Base-by-base conservation (phyloP, 345 rosid genomes). In the Corchorus capsularis region DNA sequence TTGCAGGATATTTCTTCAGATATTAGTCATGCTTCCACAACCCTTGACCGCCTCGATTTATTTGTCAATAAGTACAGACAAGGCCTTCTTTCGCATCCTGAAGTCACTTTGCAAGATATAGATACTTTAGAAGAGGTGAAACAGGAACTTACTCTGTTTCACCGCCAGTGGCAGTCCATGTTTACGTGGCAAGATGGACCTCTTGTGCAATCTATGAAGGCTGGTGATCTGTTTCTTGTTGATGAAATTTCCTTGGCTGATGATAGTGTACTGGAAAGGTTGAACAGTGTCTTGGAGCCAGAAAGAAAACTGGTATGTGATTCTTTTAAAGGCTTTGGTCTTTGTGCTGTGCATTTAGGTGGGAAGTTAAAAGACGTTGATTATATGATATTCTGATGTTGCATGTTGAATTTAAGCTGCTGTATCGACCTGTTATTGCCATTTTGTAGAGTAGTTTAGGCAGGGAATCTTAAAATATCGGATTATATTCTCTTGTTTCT, bases 211-310 rank as follows among this genome's bases (percentile, higher is more conserved):
- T 92, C 98, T 19, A 95, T 95, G 99, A 92, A 84, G 85, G 82
- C 86, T 77, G 96, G 99, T 73, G 89, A 91, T 82, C 80, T 95
- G 27, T 82, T 95, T 83, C 98, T 95, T 71, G 83, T 89, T 74
- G 99, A 95, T 89, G 99, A 95, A 85, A 95, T 95, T 84, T 95
- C 99, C 57, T 80, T 95, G 89, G 98, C 99, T 79, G 98, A 95
- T 91, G 99, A 95, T 81, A 93, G 99, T 63, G 98, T 95, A 1
- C 80, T 95, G 74, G 99, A 95, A 80, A 88, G 99, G 73, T 81
- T 93, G 85, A 95, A 95, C 62, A 95, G 99, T 83, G 96, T 95
- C 71, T 81, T 95, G 84, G 99, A 95, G 88, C 91, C 97, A 4
- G 98, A 90, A 69, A 87, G 94, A 85, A 90, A 86, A 79, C 79